These are phyloP conservation scores for Lipomyces mesembrius DNA, from an alignment of 805 yeast genomes.

Conservation along the genomic window DNA sequence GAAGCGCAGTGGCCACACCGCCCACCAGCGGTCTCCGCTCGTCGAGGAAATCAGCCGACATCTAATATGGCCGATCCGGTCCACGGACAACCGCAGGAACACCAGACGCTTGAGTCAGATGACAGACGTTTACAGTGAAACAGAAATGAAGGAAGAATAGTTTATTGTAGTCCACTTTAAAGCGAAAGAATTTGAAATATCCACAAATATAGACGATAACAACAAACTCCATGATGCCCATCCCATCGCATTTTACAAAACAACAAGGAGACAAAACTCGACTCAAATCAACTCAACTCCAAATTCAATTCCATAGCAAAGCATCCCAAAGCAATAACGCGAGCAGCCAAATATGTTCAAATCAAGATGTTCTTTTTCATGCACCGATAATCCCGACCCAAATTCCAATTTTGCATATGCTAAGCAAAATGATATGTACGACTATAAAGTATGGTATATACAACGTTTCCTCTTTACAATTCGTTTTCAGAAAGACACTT, in stretches of 20 bases:
- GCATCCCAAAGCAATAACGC: not conserved
- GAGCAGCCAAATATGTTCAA: not conserved
- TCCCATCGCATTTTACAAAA: not conserved
- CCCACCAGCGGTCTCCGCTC: too few relatives aligned
- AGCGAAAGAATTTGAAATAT: not conserved
- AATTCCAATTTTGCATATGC: not conserved
- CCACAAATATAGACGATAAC: not conserved
- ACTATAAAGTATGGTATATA: not conserved
- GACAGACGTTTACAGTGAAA: too few relatives aligned
- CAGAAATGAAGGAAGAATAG: too few relatives aligned
- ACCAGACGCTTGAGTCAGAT: too few relatives aligned
- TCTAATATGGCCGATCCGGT: too few relatives aligned
- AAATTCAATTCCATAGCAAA: not conserved
- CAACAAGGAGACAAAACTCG: not conserved
- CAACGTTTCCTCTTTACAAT: constrained; percentile 5
- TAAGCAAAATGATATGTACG: constrained; percentile 2
- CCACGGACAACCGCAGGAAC: too few relatives aligned
- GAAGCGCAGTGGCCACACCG: too few relatives aligned
- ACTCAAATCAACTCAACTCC: not conserved
- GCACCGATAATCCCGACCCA: not conserved
- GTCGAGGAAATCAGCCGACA: too few relatives aligned
- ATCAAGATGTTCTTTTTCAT: not conserved
- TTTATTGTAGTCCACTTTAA: too few relatives aligned
- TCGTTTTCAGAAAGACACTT: constrained; percentile 37
- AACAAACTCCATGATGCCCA: constrained; percentile 1